Evolutionary conservation across 345 rosid genomes (phyloP), one percentile per base, ranked within the genome.

Genomic region (Populus ilicifolia): DNA sequence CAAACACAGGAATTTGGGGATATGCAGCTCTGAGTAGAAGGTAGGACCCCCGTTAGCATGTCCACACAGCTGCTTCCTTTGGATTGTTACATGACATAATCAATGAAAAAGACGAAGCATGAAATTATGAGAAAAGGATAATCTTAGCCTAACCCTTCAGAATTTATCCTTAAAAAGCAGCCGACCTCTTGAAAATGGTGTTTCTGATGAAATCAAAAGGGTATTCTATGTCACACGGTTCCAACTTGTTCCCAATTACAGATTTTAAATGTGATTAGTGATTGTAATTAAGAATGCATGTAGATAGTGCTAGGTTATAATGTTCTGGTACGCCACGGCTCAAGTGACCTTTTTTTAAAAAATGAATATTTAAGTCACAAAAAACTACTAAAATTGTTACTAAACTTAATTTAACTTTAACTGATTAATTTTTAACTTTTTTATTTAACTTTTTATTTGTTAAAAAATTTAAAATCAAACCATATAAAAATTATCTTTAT

Each of bases 1-100:
- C 46, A 74, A 74, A 67, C 3, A 36, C 39, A 36, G 70, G 11
- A 30, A 29, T 36, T 67, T 29, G 29, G 3, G 77, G 73, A 71
- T 74, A 70, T 83, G 69, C 62, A 78, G 18, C 52, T 21, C 13
- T 18, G 44, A 46, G 38, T 5, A 73, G 14, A 62, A 5, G 2
- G 78, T 73, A 71, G 78, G 82, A 56, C 77, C 82, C 82, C 72
- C 0, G 0, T 56, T 8, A 63, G 9, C 76, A 71, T 20, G 36
- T 20, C 3, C 62, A 18, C 21, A 29, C 20, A 27, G 25, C 44
- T 25, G 23, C 56, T 35, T 21, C 13, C 52, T 59, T 6, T 38
- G 81, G 69, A 81, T 81, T 69, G 48, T 81, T 75, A 36, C 79
- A 30, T 74, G 83, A 73, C 86, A 76, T 82, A 35, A 80, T 76